Evolutionary conservation across 164 flowering plant species (phyloP).

Genomic region (Umbilicus rupestris): DNA sequence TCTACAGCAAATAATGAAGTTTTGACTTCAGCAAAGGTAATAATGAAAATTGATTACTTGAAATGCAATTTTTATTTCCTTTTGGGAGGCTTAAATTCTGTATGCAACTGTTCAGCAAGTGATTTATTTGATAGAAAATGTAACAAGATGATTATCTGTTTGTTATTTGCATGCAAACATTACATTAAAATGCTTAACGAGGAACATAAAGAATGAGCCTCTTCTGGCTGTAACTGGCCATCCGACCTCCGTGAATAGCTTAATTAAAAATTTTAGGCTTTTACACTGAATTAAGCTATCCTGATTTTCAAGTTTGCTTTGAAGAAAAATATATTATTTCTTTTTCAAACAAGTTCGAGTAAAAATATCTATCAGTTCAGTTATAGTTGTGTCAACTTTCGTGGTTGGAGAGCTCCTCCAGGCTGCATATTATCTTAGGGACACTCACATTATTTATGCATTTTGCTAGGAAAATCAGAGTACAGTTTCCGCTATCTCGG

Average conservation of each 20-base stretch:
- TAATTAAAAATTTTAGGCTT: background rate
- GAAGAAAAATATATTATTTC: too few relatives aligned
- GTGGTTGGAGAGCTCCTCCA: background rate
- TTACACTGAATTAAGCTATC: background rate
- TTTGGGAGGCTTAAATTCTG: background rate
- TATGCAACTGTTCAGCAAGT: background rate
- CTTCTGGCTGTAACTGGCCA: background rate
- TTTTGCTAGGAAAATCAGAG: conserved; percentile 40
- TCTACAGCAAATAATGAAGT: conserved; percentile 15
- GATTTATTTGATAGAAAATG: background rate
- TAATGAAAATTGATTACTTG: background rate
- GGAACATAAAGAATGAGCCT: background rate
- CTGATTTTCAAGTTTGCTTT: background rate
- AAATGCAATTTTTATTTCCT: background rate
- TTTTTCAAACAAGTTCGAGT: background rate
- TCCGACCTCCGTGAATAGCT: background rate
- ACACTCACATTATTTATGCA: too few relatives aligned
- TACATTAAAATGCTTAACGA: background rate
- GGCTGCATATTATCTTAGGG: background rate
- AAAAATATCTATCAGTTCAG: background rate
- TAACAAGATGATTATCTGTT: background rate
- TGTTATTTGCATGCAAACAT: background rate
- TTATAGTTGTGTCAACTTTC: background rate
- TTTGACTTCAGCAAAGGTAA: conserved; percentile 29
- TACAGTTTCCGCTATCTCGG: conserved; percentile 41